These are phyloP conservation scores for Sugiyamaella qingdaonensis DNA, from an alignment of 805 yeast genomes.

Conservation along the genomic window DNA sequence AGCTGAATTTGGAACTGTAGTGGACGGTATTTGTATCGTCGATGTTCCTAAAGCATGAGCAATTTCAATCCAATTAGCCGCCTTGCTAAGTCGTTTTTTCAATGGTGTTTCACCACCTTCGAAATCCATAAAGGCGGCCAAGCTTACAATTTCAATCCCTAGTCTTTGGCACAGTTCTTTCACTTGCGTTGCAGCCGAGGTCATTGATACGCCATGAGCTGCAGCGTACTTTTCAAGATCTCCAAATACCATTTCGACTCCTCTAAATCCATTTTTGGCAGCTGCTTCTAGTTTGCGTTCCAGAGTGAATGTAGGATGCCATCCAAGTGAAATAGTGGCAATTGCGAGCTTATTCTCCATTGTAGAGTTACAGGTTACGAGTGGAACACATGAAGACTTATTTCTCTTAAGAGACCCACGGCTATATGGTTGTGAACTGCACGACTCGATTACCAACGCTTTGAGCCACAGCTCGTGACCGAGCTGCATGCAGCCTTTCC, in stretches of 20 bases:
- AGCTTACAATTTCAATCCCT: not conserved
- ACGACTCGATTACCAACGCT: too few relatives aligned
- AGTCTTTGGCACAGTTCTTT: slow-evolving; percentile 1
- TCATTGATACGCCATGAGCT: not conserved
- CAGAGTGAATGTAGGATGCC: slow-evolving; percentile 8
- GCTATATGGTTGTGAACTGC: too few relatives aligned
- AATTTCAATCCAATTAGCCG: slow-evolving; percentile 14
- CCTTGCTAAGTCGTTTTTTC: slow-evolving; percentile 3
- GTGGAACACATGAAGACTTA: too few relatives aligned
- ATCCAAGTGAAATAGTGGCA: slow-evolving; percentile 7
- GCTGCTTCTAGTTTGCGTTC: slow-evolving; percentile 8
- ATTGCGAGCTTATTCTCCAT: slow-evolving; percentile 1
- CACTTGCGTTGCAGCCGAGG: slow-evolving; percentile 1
- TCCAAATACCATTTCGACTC: slow-evolving; percentile 23
- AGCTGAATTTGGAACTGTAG: slow-evolving; percentile 3
- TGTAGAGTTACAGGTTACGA: too few relatives aligned
- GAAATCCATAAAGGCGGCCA: slow-evolving; percentile 6
- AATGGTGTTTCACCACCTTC: slow-evolving; percentile 7
- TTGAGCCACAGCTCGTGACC: too few relatives aligned
- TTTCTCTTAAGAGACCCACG: too few relatives aligned
- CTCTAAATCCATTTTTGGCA: slow-evolving; percentile 17
- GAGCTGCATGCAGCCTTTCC: too few relatives aligned
- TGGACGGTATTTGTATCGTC: slow-evolving; percentile 16
- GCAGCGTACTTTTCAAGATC: slow-evolving; percentile 6
- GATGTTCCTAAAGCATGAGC: slow-evolving; percentile 9